A percentile compares a stretch with the other conserved stretches of the same genome.
These are phyloP conservation scores for Candida mesenterica DNA, from an alignment of 1,139 yeast genomes.

Conservation along the genomic window DNA sequence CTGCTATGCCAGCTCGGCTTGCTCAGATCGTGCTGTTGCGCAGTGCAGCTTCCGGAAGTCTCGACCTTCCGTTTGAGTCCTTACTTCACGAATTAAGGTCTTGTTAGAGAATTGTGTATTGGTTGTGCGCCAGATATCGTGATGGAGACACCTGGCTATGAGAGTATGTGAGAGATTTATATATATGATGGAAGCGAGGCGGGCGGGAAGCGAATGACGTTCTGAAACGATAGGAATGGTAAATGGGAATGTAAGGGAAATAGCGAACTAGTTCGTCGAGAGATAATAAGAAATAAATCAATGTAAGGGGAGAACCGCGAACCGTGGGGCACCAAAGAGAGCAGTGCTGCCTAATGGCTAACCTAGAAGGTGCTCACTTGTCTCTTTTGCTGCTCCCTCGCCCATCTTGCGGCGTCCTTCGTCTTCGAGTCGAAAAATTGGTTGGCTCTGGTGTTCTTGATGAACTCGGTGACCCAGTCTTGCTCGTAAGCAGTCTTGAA, in stretches of 20 bases:
- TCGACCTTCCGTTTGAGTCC: too few relatives aligned
- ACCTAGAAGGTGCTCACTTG: slow-evolving; percentile 26
- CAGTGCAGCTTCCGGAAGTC: too few relatives aligned
- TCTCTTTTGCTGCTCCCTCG: slow-evolving; percentile 79
- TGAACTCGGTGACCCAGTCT: slow-evolving; percentile 76
- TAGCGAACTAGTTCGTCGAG: too few relatives aligned
- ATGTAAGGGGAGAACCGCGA: too few relatives aligned
- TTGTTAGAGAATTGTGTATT: slow-evolving; percentile 2
- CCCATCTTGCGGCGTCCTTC: slow-evolving; percentile 93
- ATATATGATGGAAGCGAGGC: too few relatives aligned
- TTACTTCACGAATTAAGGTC: too few relatives aligned
- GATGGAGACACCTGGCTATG: slow-evolving; percentile 1
- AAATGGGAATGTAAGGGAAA: not conserved
- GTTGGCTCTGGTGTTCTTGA: slow-evolving; percentile 70
- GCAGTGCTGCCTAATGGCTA: too few relatives aligned
- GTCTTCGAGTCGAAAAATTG: slow-evolving; percentile 62
- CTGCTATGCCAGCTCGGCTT: too few relatives aligned
- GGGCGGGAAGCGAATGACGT: too few relatives aligned
- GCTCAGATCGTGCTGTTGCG: too few relatives aligned
- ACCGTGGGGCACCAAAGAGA: too few relatives aligned
- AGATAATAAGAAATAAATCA: slow-evolving; percentile 1
- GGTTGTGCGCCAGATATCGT: not conserved
- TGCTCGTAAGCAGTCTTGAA: slow-evolving; percentile 64
- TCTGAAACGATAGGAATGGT: slow-evolving; percentile 1
- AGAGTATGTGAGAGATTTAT: too few relatives aligned